phyloP scores from a whole-genome alignment of 1,284 basidiomycete species.

The Naganishia sp. region DNA sequence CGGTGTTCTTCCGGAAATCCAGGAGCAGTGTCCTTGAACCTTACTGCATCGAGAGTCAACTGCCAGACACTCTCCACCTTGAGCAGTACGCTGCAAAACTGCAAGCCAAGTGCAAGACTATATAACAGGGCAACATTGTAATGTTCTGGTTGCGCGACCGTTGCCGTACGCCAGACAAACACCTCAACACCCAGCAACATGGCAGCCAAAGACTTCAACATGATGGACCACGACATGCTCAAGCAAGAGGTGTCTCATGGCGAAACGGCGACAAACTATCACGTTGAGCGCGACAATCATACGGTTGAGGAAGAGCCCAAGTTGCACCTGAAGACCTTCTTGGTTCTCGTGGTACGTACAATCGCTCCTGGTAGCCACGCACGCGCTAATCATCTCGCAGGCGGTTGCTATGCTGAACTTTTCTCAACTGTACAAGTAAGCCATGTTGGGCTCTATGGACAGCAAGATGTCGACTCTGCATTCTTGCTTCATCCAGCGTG shows the following conservation, averaged over 20 bases:
- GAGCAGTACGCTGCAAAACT: not conserved
- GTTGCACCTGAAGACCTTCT: constrained; percentile 21
- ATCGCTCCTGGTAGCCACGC: not conserved
- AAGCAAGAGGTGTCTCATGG: constrained; percentile 22
- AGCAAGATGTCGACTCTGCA: not conserved
- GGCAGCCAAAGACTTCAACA: not conserved
- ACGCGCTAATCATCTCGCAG: not conserved
- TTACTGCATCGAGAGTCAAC: no score
- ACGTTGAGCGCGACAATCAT: constrained; percentile 2
- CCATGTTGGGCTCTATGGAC: not conserved
- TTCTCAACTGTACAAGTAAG: constrained; percentile 22
- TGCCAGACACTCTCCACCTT: not conserved
- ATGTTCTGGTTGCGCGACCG: no score
- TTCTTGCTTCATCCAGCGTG: not conserved
- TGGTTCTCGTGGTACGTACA: constrained; percentile 7
- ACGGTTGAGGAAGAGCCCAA: constrained; percentile 3
- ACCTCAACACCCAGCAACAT: not conserved
- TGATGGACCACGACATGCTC: constrained; percentile 16
- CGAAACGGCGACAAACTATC: constrained; percentile 14
- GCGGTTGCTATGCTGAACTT: constrained; percentile 9
- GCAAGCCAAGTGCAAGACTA: not conserved
- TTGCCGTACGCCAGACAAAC: no score
- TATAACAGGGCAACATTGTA: no score
- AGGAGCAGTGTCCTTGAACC: constrained; percentile 3
- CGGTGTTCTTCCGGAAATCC: constrained; percentile 10